phyloP scores from a whole-genome alignment of 352 stramenopile species.

The Phytophthora foliorum region DNA sequence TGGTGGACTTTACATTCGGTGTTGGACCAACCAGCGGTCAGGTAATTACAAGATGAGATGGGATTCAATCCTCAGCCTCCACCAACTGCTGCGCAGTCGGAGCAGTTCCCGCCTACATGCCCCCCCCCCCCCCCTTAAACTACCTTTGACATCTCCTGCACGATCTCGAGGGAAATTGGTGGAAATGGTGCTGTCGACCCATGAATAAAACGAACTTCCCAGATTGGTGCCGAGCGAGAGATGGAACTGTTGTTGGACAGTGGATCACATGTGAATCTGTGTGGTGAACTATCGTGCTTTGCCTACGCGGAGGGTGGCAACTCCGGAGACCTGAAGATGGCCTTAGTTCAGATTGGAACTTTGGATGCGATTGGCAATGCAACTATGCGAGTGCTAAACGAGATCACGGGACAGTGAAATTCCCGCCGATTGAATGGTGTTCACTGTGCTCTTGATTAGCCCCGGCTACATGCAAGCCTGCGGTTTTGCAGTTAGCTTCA shows the following conservation, averaged over 20 bases:
- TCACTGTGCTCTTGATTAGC: slow-evolving; percentile 14
- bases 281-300: slow-evolving; percentile 5
- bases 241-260: neutral
- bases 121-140: neutral
- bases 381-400: slow-evolving; percentile 6
- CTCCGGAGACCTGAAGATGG: slow-evolving; percentile 7
- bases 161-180: too few relatives aligned
- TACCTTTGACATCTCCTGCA: neutral
- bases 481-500: slow-evolving; percentile 15
- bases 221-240: neutral
- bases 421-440: slow-evolving; percentile 21
- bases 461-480: slow-evolving; percentile 16
- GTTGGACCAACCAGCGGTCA: neutral
- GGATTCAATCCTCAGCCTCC: too few relatives aligned
- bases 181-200: neutral
- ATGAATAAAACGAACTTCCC: neutral
- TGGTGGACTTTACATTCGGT: neutral
- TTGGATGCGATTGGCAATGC: slow-evolving; percentile 1
- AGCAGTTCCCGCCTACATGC: neutral
- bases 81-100: too few relatives aligned
- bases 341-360: neutral
- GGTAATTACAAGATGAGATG: neutral
- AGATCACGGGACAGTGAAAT: slow-evolving; percentile 7
- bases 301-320: slow-evolving; percentile 3
- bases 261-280: slow-evolving; percentile 21